Base-by-base conservation (phyloP, 768 basidiomycete species). In the Heimioporus sp. region DNA sequence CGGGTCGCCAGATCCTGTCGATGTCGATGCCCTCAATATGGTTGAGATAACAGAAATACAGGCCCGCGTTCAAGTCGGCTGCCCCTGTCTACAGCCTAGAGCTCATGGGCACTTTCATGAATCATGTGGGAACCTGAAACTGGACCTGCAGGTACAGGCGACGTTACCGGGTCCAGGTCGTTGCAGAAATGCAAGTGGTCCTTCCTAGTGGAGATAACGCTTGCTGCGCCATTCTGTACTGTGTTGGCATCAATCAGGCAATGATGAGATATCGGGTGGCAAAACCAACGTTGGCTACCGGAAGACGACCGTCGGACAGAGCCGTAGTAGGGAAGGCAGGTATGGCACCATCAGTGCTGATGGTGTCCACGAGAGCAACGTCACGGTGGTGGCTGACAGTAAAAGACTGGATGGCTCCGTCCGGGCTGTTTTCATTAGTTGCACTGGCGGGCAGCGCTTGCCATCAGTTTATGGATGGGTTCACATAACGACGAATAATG, bases 1-100 rank as follows among this genome's bases (percentile, higher is more conserved):
- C 74, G 3, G 88, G 71, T 36, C 87, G 73, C 85, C 86, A 90
- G 49, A 88, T 80, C 52, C 75, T 84, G 67, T 89, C 86, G 1
- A 66, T 78, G 28, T 86, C 86, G 1, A 66, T 78, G 28, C 87
- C 86, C 85, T 86, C 49, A 19, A 42, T 8, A 11, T 17, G 20
- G 45, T 35, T 49, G 37, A 51, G 42, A 21, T 9, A 6, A 24
- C 16, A 48, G n/a, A 5, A 7, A 24, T n/a, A n/a, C 13, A n/a
- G 21, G 21, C 24, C n/a, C 13, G 42, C 11, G 40, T 4, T 9
- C 31, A n/a, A 41, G 35, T 9, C 10, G 13, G 64, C 78, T 48
- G 49, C 85, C 86, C 63, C 86, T 71, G 67, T 87, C 87, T 0
- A 85, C 79, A 10, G 87, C 72, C 54, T 87, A 75, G 10, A 89